Percentiles rank a stretch among this genome's conserved stretches.
These are phyloP conservation scores for Waltergamsia citrina DNA, from an alignment of 2,329 filamentous ascomycete species.

Conservation along the genomic window DNA sequence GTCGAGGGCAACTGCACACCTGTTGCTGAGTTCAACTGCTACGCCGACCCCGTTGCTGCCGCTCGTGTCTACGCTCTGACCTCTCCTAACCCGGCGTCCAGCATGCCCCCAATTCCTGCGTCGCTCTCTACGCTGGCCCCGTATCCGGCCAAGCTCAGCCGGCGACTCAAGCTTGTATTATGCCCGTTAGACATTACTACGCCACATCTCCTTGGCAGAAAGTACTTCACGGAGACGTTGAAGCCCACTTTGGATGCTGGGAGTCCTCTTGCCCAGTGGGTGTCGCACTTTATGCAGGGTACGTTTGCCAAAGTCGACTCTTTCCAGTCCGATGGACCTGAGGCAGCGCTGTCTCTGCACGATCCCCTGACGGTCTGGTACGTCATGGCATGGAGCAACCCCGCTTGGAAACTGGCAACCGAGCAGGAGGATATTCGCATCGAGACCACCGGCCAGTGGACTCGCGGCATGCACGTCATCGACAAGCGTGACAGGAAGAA, in stretches of 20 bases:
- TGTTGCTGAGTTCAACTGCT: conserved; percentile 90
- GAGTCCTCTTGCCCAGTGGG: conserved; percentile 68
- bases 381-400: conserved; percentile 47
- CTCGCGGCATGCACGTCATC: conserved; percentile 78
- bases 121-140: conserved; percentile 40
- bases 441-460: conserved; percentile 91
- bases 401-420: conserved; percentile 45
- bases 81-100: conserved; percentile 62
- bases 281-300: conserved; percentile 59
- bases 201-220: conserved; percentile 54
- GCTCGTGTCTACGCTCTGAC: conserved; percentile 72
- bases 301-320: conserved; percentile 60
- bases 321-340: conserved; percentile 47
- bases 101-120: conserved; percentile 62
- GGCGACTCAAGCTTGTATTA: conserved; percentile 55
- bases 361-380: conserved; percentile 78
- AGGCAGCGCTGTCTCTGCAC: conserved; percentile 60
- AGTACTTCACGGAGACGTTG: conserved; percentile 48
- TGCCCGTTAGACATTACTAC: conserved; percentile 74
- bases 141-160: conserved; percentile 57
- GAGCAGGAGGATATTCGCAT: conserved; percentile 75
- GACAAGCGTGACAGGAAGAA: conserved; percentile 59
- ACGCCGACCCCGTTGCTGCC: conserved; percentile 73
- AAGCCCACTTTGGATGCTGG: conserved; percentile 46
- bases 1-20: conserved; percentile 76